These are phyloP conservation scores for Podaxis sp. DNA, from an alignment of 768 basidiomycete genomes.

Conservation along the genomic window DNA sequence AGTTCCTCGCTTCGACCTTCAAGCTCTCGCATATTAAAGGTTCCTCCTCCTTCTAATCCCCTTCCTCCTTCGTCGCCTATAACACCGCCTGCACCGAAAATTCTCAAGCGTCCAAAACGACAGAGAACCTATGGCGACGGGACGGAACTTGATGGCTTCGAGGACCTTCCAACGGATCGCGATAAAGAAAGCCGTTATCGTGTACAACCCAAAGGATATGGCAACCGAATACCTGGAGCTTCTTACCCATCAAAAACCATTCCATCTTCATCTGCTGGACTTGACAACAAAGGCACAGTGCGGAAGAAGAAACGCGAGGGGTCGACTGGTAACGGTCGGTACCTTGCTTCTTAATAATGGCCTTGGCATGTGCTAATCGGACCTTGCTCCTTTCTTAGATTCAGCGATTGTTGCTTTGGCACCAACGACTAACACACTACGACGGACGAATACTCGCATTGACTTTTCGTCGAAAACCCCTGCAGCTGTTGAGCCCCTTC, in stretches of 20 bases:
- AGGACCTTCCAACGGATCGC: slow-evolving; percentile 83
- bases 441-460: slow-evolving; percentile 53
- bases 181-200: slow-evolving; percentile 77
- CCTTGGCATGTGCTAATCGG: slow-evolving; percentile 11
- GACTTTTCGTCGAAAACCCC: slow-evolving; percentile 46
- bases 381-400: slow-evolving; percentile 20
- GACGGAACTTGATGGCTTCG: slow-evolving; percentile 84
- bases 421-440: slow-evolving; percentile 51
- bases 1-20: slow-evolving; percentile 40
- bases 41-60: slow-evolving; percentile 5
- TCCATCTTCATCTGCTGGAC: slow-evolving; percentile 22
- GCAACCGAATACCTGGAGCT: slow-evolving; percentile 60
- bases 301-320: slow-evolving; percentile 55
- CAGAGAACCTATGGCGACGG: slow-evolving; percentile 79
- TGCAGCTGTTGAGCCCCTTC: slow-evolving; percentile 29
- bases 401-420: slow-evolving; percentile 26
- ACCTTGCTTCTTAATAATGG: slow-evolving; percentile 1
- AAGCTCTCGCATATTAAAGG: slow-evolving; percentile 19
- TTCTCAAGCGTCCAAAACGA: slow-evolving; percentile 77
- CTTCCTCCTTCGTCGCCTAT: slow-evolving; percentile 30
- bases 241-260: slow-evolving; percentile 38
- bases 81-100: slow-evolving; percentile 49
- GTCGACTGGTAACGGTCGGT: slow-evolving; percentile 43
- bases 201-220: slow-evolving; percentile 69
- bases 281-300: slow-evolving; percentile 47